Evolutionary conservation across 106 monocot genomes (phyloP).

Genomic region (Narthecium ossifragum): DNA sequence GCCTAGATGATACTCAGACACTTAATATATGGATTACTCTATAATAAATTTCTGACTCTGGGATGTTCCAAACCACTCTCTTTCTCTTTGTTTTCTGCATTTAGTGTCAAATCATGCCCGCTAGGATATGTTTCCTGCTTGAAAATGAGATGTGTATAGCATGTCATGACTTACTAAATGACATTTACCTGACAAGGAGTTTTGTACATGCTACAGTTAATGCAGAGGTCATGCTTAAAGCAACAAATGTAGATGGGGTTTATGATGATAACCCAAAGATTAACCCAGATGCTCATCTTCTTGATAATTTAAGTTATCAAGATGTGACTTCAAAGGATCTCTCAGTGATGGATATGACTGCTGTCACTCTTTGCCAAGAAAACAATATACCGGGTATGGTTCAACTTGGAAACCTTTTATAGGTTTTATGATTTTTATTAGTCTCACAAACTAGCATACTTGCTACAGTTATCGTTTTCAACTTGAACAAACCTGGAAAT

Average conservation of each 20-base stretch:
- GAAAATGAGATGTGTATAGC: too few species aligned
- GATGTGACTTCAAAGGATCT: conserved; percentile 61
- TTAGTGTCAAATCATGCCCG: too few species aligned
- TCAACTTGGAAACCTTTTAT: neutral
- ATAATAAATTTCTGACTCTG: too few species aligned
- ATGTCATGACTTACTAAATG: too few species aligned
- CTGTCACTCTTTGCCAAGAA: conserved; percentile 80
- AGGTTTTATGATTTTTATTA: neutral
- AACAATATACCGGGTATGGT: conserved; percentile 63
- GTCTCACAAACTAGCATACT: neutral
- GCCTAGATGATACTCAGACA: too few species aligned
- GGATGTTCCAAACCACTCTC: too few species aligned
- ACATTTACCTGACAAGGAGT: too few species aligned
- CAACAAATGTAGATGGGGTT: conserved; percentile 94
- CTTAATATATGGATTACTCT: too few species aligned
- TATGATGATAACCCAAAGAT: conserved; percentile 55
- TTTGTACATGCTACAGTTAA: conserved; percentile 63
- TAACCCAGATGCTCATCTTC: conserved; percentile 63
- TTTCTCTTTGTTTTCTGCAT: too few species aligned
- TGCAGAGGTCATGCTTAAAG: conserved; percentile 89
- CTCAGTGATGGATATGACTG: conserved; percentile 85
- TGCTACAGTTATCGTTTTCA: conserved; percentile 71
- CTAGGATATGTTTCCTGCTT: too few species aligned
- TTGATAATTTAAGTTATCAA: conserved; percentile 50
- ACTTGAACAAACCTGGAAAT: conserved; percentile 65